phyloP scores from a whole-genome alignment of 805 yeast species.

The Candida xiaguanensis region DNA sequence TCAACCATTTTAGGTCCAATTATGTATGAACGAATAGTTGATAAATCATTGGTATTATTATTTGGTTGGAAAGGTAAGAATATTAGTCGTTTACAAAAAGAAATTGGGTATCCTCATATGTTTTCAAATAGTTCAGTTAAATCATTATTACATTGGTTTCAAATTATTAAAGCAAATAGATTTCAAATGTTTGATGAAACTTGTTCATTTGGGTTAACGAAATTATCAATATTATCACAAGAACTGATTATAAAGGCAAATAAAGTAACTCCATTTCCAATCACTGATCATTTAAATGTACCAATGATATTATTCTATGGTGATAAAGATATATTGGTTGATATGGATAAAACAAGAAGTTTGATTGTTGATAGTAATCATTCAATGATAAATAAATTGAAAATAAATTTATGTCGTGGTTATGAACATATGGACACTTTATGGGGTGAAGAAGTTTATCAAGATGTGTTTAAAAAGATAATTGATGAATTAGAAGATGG shows the following conservation, averaged over 20 bases:
- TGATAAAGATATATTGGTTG: constrained; percentile 25
- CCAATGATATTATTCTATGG: constrained; percentile 28
- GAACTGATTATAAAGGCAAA: constrained; percentile 15
- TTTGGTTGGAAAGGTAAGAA: constrained; percentile 28
- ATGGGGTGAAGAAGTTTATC: constrained; percentile 25
- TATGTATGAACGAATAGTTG: constrained; percentile 22
- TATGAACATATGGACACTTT: constrained; percentile 33
- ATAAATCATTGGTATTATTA: constrained; percentile 18
- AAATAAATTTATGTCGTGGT: constrained; percentile 17
- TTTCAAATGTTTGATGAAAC: constrained; percentile 34
- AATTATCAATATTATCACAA: constrained; percentile 16
- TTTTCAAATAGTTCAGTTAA: constrained; percentile 27
- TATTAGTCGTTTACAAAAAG: constrained; percentile 19
- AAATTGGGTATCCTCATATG: constrained; percentile 28
- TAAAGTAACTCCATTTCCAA: constrained; percentile 25
- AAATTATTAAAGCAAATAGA: constrained; percentile 23
- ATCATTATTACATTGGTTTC: constrained; percentile 29
- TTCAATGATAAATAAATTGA: constrained; percentile 19
- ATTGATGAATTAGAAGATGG: constrained; percentile 11
- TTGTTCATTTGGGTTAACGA: constrained; percentile 19
- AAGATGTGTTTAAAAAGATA: constrained; percentile 21
- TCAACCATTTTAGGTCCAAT: constrained; percentile 18
- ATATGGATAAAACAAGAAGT: constrained; percentile 20
- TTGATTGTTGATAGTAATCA: constrained; percentile 22
- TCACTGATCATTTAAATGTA: constrained; percentile 25